Base-by-base conservation (phyloP, 192 early-diverging fungal species). In the Linnemannia hyalina region DNA sequence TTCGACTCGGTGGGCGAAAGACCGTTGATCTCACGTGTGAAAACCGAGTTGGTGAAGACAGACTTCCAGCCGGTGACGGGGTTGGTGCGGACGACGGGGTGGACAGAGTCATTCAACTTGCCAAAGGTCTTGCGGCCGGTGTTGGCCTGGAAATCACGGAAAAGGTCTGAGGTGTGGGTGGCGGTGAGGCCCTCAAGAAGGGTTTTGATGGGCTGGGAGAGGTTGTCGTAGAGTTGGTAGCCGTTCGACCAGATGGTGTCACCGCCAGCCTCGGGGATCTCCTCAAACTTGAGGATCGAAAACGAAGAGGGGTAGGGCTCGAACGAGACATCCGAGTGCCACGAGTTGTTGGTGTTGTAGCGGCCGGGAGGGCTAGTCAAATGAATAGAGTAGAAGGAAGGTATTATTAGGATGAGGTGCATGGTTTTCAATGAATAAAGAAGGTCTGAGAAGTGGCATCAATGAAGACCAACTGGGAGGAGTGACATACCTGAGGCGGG, bases 21-120 rank as follows among this genome's bases (percentile, higher is more conserved):
- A 16, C 86, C 88, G 16, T 88, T 88, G 80, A 95, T 94, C 41
- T 88, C 88, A 13, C 90, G 89, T 10, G 93, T 94, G 78, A 94
- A 95, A 20, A 82, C 89, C 42, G 88, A 86, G 82, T 95, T 95
- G 68, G 93, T 93, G 81, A 78, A 95, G 32, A 95, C 79, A 29
- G 91, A 87, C 75, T 94, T 95, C 92, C 92, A 92, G 20, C 93
- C 92, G 4, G 94, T 95, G 52, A 94, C 90, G 29, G 94, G 94
- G 74, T 95, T 94, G 11, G 93, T 94, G 41, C 94, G 90, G 41
- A 95, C 76, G 23, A 89, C 74, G 29, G 91, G 91, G 32, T 92
- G 89, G 0, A 46, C 72, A n/a, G 78, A 65, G 71, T 85, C 82
- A 26, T 82, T 83, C 29, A 82, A 69, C 26, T 83, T 83, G 44